Evolutionary conservation across 2,329 filamentous ascomycete species (phyloP).

Genomic region (Gnomoniopsis sp.): DNA sequence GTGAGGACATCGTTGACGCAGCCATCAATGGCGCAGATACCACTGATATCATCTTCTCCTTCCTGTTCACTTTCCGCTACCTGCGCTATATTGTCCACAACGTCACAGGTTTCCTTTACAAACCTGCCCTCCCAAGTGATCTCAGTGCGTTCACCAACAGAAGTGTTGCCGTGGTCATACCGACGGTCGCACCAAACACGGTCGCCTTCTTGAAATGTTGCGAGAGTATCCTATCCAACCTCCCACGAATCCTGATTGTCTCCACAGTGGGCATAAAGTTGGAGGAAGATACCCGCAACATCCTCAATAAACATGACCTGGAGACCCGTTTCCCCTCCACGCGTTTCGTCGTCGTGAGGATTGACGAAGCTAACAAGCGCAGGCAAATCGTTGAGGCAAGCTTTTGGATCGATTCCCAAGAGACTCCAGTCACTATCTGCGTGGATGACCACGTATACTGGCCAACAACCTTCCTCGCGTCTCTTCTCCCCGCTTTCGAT

Average conservation of each 20-base stretch:
- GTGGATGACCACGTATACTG: constrained; percentile 54
- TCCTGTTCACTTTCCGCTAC: constrained; percentile 43
- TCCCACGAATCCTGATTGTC: constrained; percentile 37
- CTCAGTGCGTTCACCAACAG: constrained; percentile 29
- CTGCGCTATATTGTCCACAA: constrained; percentile 41
- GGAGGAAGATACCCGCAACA: constrained; percentile 13
- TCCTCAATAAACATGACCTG: constrained; percentile 13
- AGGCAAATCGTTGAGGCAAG: constrained; percentile 39
- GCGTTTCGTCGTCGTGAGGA: constrained; percentile 27
- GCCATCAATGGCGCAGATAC: neutral
- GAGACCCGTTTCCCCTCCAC: constrained; percentile 17
- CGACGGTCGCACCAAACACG: constrained; percentile 44
- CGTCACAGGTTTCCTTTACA: constrained; percentile 35
- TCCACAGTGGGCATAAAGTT: constrained; percentile 39
- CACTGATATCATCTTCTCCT: constrained; percentile 24
- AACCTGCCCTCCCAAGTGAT: constrained; percentile 25
- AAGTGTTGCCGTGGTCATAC: constrained; percentile 50
- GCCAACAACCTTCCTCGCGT: constrained; percentile 37
- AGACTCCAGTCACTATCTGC: constrained; percentile 41
- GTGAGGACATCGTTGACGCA: neutral
- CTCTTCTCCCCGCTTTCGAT: constrained; percentile 41
- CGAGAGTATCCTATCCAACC: constrained; percentile 34
- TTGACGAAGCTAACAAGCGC: constrained; percentile 43
- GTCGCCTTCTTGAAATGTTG: constrained; percentile 40
- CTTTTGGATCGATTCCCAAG: constrained; percentile 26